These are phyloP conservation scores for Tricholoma matsutake DNA, from an alignment of 768 basidiomycete species.

Conservation along the genomic window DNA sequence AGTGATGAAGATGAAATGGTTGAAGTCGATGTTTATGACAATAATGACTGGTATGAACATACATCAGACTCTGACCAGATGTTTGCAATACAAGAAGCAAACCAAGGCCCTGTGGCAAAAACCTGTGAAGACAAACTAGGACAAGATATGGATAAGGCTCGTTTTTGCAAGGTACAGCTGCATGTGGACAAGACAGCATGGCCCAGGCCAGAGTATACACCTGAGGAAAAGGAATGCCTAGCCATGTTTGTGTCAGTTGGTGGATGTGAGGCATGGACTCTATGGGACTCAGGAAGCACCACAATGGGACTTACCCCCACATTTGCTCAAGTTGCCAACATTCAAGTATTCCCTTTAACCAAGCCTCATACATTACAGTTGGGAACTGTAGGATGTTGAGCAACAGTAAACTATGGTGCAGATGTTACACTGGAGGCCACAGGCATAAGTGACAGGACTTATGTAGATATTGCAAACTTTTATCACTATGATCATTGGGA, in stretches of 20 bases:
- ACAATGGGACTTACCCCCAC: slow-evolving; percentile 15
- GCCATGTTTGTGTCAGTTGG: slow-evolving; percentile 8
- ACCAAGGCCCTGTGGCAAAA: too few species aligned
- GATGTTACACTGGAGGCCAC: background rate
- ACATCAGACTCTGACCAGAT: background rate
- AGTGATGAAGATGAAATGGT: background rate
- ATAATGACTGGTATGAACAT: too few species aligned
- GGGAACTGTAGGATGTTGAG: slow-evolving; percentile 27
- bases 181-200: background rate
- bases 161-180: too few species aligned
- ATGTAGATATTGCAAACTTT: slow-evolving; percentile 35
- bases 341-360: slow-evolving; percentile 8
- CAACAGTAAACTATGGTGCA: too few species aligned
- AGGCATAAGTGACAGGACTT: background rate
- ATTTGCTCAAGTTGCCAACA: slow-evolving; percentile 8
- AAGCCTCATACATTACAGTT: slow-evolving; percentile 25
- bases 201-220: background rate
- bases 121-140: too few species aligned
- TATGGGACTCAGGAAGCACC: slow-evolving; percentile 23
- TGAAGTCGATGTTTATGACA: background rate
- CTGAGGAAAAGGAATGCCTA: background rate
- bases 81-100: background rate
- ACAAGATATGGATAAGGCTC: too few species aligned
- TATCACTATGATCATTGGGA: slow-evolving; percentile 15
- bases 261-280: slow-evolving; percentile 13